Evolutionary conservation across 495 filamentous ascomycete genomes (phyloP).

Genomic region (Penicillium alfredii): DNA sequence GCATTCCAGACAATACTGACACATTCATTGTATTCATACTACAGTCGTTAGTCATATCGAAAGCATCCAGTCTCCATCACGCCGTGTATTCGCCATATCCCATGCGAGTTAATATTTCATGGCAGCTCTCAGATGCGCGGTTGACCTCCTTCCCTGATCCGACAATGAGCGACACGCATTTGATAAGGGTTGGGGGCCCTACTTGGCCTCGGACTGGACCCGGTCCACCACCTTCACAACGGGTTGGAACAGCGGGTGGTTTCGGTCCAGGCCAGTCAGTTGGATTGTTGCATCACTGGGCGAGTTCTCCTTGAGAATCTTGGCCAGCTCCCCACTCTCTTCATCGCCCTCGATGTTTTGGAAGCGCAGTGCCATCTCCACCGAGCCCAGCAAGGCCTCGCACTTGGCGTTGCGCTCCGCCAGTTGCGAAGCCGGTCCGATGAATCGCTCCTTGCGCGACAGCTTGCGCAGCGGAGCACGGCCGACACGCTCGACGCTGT

Average conservation of each 20-base stretch:
- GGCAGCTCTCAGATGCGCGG: constrained; percentile 19
- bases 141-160: constrained; percentile 22
- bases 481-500: constrained; percentile 89
- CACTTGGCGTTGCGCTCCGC: constrained; percentile 69
- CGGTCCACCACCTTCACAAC: constrained; percentile 69
- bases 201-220: constrained; percentile 57
- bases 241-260: constrained; percentile 64
- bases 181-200: constrained; percentile 9
- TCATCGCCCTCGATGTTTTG: constrained; percentile 85
- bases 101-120: constrained; percentile 23
- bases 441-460: constrained; percentile 86
- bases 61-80: constrained; percentile 10
- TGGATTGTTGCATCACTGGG: constrained; percentile 63
- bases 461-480: constrained; percentile 93
- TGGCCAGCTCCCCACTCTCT: constrained; percentile 74
- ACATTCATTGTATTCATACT: constrained; percentile 11
- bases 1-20: background rate
- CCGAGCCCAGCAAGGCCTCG: constrained; percentile 62
- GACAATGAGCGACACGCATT: constrained; percentile 6
- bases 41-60: constrained; percentile 11
- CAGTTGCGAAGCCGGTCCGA: constrained; percentile 81
- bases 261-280: constrained; percentile 67
- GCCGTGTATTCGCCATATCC: constrained; percentile 32
- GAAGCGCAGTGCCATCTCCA: constrained; percentile 87
- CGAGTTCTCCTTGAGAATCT: constrained; percentile 66